A percentile compares a stretch with the other conserved stretches of the same genome.
Evolutionary conservation across 208 protist genomes (phyloP).

Genomic region (Trypanosoma brucei): DNA sequence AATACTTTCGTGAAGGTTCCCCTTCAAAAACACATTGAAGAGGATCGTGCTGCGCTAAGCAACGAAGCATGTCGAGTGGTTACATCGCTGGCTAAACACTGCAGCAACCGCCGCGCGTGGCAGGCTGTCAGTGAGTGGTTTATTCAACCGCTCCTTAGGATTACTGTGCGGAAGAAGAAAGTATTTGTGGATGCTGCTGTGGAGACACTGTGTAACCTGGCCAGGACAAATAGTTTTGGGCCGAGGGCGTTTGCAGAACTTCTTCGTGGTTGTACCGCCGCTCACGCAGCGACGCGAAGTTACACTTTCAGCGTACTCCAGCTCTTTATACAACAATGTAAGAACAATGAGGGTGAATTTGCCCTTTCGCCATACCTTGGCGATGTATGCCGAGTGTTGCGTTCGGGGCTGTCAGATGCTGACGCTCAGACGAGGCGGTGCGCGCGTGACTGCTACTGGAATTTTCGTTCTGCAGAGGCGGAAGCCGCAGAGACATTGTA

Average conservation of each 20-base stretch:
- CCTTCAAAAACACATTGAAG: slow-evolving; percentile 36
- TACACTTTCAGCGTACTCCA: slow-evolving; percentile 33
- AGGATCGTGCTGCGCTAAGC: slow-evolving; percentile 30
- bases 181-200: slow-evolving; percentile 25
- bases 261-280: slow-evolving; percentile 29
- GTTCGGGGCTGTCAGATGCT: slow-evolving; percentile 36
- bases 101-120: slow-evolving; percentile 16
- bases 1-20: slow-evolving; percentile 42
- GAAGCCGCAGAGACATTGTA: slow-evolving; percentile 29
- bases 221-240: slow-evolving; percentile 31
- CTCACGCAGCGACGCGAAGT: slow-evolving; percentile 37
- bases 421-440: slow-evolving; percentile 32
- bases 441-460: slow-evolving; percentile 41
- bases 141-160: slow-evolving; percentile 29
- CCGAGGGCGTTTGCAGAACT: slow-evolving; percentile 34
- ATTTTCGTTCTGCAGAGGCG: slow-evolving; percentile 39
- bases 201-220: slow-evolving; percentile 27
- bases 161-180: slow-evolving; percentile 27
- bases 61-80: slow-evolving; percentile 21
- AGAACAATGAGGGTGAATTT: slow-evolving; percentile 34
- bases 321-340: slow-evolving; percentile 29
- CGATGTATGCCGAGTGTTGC: slow-evolving; percentile 35
- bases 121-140: slow-evolving; percentile 37
- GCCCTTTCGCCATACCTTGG: slow-evolving; percentile 27
- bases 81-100: slow-evolving; percentile 18